Percentiles rank a stretch among this genome's conserved stretches.
phyloP scores from a whole-genome alignment of 2,329 filamentous ascomycete genomes.

The Pestalotiopsis sp. region DNA sequence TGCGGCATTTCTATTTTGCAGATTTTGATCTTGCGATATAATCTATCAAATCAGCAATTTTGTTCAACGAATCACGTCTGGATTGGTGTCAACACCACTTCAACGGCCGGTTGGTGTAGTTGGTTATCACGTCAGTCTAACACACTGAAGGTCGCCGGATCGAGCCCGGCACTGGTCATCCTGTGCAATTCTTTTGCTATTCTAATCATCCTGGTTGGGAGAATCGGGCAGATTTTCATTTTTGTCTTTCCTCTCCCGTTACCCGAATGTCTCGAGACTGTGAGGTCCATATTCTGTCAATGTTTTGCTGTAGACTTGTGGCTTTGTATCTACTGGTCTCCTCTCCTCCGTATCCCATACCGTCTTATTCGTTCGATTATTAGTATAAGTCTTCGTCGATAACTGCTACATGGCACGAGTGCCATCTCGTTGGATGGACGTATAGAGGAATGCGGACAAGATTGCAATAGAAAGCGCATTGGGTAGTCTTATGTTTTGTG shows the following conservation, averaged over 20 bases:
- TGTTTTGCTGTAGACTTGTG: too few relatives aligned
- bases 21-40: not conserved
- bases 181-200: not conserved
- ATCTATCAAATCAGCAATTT: not conserved
- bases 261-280: not conserved
- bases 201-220: too few relatives aligned
- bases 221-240: not conserved
- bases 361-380: too few relatives aligned
- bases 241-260: not conserved
- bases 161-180: conserved; percentile 34
- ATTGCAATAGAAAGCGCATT: too few relatives aligned
- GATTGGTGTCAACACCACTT: conserved; percentile 10
- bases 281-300: too few relatives aligned
- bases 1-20: not conserved
- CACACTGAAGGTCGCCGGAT: conserved; percentile 41
- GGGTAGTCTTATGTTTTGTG: too few relatives aligned
- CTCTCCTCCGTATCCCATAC: too few relatives aligned
- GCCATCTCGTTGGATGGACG: too few relatives aligned
- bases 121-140: conserved; percentile 54
- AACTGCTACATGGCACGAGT: too few relatives aligned
- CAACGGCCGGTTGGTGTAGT: conserved; percentile 35
- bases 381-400: too few relatives aligned
- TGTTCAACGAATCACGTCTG: conserved; percentile 4
- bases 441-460: too few relatives aligned
- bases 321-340: too few relatives aligned